A percentile compares a stretch with the other conserved stretches of the same genome.
Evolutionary conservation across 2,329 filamentous ascomycete species (phyloP).

Genomic region (Hypoxylon sp.): DNA sequence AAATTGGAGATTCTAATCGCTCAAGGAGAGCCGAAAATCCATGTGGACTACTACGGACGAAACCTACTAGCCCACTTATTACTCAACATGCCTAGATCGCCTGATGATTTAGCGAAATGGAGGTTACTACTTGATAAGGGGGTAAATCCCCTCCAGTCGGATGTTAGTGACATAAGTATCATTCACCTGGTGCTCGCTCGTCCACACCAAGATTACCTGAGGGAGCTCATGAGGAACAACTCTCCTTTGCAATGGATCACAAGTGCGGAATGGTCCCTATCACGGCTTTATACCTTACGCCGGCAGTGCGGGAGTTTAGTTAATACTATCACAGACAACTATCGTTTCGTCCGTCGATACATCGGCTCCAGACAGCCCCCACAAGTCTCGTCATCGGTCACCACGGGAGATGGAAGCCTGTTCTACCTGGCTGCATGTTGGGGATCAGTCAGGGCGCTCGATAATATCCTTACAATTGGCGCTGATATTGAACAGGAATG

Average conservation of each 20-base stretch:
- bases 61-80: not conserved
- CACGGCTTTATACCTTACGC: not conserved
- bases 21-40: not conserved
- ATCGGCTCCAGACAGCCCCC: not conserved
- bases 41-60: not conserved
- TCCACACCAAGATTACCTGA: not conserved
- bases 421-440: not conserved
- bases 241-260: not conserved
- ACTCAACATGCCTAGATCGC: not conserved
- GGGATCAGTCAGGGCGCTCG: constrained; percentile 1
- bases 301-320: not conserved
- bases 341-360: not conserved
- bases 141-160: not conserved
- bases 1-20: not conserved
- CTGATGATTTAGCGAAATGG: not conserved
- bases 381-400: not conserved
- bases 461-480: constrained; percentile 25
- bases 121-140: not conserved
- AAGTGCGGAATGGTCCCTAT: not conserved
- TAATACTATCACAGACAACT: constrained; percentile 1
- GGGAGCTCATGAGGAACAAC: not conserved
- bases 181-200: not conserved
- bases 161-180: not conserved
- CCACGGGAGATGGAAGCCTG: not conserved
- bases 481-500: constrained; percentile 17